Conservation (phyloP, 2,329 filamentous ascomycete species). For the Neurospora crassa region DNA sequence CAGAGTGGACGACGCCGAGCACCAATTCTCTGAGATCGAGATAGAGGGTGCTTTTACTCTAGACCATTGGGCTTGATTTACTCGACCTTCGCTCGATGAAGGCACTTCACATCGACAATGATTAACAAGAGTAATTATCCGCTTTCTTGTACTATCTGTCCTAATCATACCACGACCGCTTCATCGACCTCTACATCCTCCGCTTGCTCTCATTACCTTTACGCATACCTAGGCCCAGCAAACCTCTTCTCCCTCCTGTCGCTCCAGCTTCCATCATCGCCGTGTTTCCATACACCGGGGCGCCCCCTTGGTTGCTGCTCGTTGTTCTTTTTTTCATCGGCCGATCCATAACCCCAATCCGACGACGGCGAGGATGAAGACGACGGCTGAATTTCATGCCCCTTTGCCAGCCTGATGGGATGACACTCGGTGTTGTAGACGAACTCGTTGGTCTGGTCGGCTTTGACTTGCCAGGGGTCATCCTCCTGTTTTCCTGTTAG, state of each 20-base stretch:
- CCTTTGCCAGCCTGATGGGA: conserved; percentile 24
- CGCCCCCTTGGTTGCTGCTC: not conserved
- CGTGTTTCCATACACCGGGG: not conserved
- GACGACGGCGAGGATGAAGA: not conserved
- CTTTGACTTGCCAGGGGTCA: conserved; percentile 40
- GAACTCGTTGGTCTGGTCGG: conserved; percentile 34
- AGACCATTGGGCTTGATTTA: too few species aligned
- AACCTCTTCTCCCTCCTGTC: not conserved
- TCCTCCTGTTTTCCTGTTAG: conserved; percentile 39
- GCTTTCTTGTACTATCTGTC: not conserved
- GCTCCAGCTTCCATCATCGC: not conserved
- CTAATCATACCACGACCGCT: not conserved
- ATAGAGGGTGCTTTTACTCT: too few species aligned
- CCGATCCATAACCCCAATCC: not conserved
- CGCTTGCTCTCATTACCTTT: not conserved
- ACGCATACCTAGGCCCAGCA: not conserved
- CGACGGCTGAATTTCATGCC: not conserved
- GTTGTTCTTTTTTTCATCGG: not conserved
- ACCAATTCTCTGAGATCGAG: too few species aligned
- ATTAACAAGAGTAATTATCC: too few species aligned
- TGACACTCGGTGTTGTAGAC: conserved; percentile 43
- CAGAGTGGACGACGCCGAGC: too few species aligned
- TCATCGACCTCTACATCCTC: not conserved
- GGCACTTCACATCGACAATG: too few species aligned
- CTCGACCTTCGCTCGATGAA: too few species aligned